Percentiles rank a stretch among this genome's conserved stretches.
phyloP scores from a whole-genome alignment of 1,284 basidiomycete genomes.

The Afroboletus lepidellus region DNA sequence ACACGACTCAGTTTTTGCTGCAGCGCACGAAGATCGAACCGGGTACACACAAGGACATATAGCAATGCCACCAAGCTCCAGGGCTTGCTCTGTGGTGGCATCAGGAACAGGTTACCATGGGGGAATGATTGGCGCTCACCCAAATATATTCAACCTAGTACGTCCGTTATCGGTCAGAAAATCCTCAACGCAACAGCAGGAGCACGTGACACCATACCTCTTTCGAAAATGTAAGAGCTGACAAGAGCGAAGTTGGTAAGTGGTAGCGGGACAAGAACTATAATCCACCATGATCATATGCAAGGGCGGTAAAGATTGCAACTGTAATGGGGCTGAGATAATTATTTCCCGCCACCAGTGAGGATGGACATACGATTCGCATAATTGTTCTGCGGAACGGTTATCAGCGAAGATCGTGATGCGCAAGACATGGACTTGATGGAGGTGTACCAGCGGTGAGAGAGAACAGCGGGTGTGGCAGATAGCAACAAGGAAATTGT shows the following conservation, averaged over 20 bases:
- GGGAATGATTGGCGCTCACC: neutral
- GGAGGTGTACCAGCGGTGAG: neutral
- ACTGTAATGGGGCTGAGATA: neutral
- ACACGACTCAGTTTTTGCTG: neutral
- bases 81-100: neutral
- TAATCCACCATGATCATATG: neutral
- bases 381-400: neutral
- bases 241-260: neutral
- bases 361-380: neutral
- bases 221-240: neutral
- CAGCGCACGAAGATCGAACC: constrained; percentile 39
- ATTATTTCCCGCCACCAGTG: neutral
- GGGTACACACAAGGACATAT: neutral
- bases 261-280: neutral
- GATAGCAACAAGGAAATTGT: too few relatives aligned
- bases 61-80: neutral
- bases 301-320: neutral
- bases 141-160: neutral
- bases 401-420: neutral
- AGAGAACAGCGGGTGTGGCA: neutral
- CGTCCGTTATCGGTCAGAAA: neutral
- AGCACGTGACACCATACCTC: neutral
- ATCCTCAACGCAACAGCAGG: neutral
- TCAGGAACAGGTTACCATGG: neutral
- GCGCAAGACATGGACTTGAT: neutral